Base-by-base conservation (phyloP, 2,329 filamentous ascomycete species). In the Cordyceps tenuipes region DNA sequence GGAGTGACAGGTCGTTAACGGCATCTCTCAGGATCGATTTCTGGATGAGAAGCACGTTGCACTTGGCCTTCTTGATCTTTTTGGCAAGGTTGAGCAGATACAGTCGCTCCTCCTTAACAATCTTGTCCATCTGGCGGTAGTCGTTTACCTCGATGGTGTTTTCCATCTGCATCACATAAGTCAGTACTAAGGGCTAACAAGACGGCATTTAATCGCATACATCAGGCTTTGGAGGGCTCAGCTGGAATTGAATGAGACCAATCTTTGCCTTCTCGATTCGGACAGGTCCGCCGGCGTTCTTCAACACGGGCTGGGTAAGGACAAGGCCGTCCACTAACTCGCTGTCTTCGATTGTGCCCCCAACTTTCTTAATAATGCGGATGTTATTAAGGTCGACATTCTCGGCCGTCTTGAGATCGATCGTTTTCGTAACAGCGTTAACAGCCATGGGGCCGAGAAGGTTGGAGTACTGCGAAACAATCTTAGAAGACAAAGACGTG, bases 1-100 rank as follows among this genome's bases (percentile, higher is more conserved):
- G 94, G 65, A 99, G 83, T 63, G 91, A 96, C 61, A 99, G 83
- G 69, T 99, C 94, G 79, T 99, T 99, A 73, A 99, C 92, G 41
- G 94, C 94, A 70, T 99, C 94, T 68, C 94, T 87, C 62, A 99
- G 85, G 68, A 99, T 99, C 15, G 93, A 97, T 79, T 99, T 99
- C 72, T 99, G 94, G 68, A 99, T 97, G 66, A 99, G 82, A 49
- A 97, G 86, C 48, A 99, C 94, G 70, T 99, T 99, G 79, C 94
- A 99, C 81, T 97, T 99, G 67, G 94, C 92, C 83, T 97, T 99
- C 80, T 97, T 97, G 76, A 99, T 99, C 83, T 97, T 99, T 85
- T 99, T 97, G 72, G 95, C 92, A 85, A 99, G 90, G 81, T 97
- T 97, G 62, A 99, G 84, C 65, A 99, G 85, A 77, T 99, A 99